Evolutionary conservation across 208 protist genomes (phyloP), one percentile per base, ranked within the genome.

Genomic region (Trypanosoma cruzi): DNA sequence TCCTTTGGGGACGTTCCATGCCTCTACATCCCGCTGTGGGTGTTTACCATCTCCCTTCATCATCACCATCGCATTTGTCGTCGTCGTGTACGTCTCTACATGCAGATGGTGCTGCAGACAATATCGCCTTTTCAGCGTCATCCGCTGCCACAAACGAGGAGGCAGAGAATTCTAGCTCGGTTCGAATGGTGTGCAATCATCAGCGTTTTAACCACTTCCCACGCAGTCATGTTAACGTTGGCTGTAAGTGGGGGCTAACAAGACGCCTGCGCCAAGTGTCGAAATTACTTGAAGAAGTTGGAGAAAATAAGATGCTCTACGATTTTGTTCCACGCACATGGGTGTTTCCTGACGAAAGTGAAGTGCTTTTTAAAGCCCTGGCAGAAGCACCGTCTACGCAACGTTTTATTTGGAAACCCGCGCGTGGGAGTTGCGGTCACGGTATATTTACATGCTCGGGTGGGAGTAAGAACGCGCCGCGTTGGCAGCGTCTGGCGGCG

Each of bases 191-290:
- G 42, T 72, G 66, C 46, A 18, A n/a, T 22, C 49, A 40, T 24
- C 92, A 96, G 68, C 72, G 76, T 34, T 89, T 95, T 72, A 97
- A 97, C 71, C 93, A 97, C 77, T 96, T 90, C 71, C 90, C 93
- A 14, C 65, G 75, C 16, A 96, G 88, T 46, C 88, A 96, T 73
- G 60, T 65, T 11, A 85, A 88, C 49, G 52, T 97, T 1, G 93
- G 93, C 26, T 96, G 87, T 64, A 97, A 97, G 74, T 80, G 77
- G 8, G 93, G 93, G 6, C 79, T 97, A 73, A 82, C 80, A n/a
- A 49, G 40, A 29, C 85, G 87, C 44, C 42, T 97, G 60, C 57
- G 57, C 3, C 44, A 44, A 36, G 55, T 46, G 1, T 26, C 28
- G 1, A 63, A 79, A 36, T 55, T 29, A 40, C 49, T 68, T 26